Evolutionary conservation across 257 asterid species (phyloP).

Genomic region (Nemophila menziesii): DNA sequence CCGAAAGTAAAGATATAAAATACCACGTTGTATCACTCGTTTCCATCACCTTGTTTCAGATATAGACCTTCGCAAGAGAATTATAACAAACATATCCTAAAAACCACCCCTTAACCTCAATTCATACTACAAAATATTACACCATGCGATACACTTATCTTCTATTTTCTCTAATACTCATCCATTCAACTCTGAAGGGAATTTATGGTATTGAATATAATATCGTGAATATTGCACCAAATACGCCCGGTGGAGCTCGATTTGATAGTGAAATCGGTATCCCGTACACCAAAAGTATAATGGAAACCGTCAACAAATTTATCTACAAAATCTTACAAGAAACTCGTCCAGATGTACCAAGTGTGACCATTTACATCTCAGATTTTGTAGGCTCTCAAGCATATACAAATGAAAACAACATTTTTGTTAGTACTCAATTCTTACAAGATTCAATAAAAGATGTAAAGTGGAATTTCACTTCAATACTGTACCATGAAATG

Average conservation of each 20-base stretch:
- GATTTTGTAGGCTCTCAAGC: not conserved
- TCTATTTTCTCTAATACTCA: not conserved
- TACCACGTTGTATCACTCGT: too few relatives aligned
- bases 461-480: not conserved
- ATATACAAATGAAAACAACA: not conserved
- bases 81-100: too few relatives aligned
- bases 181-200: not conserved
- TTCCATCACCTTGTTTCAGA: too few relatives aligned
- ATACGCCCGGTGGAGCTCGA: not conserved
- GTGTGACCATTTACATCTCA: not conserved
- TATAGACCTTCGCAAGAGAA: too few relatives aligned
- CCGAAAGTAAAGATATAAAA: too few relatives aligned
- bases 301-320: not conserved
- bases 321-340: not conserved
- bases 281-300: not conserved
- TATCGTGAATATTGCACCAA: not conserved
- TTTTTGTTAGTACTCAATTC: not conserved
- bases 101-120: too few relatives aligned
- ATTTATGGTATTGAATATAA: not conserved
- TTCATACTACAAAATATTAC: too few relatives aligned
- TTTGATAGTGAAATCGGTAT: not conserved
- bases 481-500: conserved; percentile 27
- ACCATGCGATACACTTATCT: too few relatives aligned
- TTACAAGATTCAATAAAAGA: not conserved
- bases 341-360: not conserved